Conservation (phyloP, 345 rosid species). For the Hibiscus syriacus region DNA sequence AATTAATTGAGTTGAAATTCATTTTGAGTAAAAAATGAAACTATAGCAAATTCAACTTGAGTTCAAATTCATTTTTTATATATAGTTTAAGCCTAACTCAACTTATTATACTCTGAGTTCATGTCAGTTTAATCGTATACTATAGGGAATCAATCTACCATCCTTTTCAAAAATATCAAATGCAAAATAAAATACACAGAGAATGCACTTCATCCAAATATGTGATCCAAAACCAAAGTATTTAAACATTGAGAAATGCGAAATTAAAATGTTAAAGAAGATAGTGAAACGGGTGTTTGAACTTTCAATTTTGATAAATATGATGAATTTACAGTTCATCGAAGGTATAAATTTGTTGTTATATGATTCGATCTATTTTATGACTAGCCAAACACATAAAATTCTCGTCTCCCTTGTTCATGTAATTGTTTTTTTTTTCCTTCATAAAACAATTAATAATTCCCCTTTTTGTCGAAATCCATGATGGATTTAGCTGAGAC, state of each 20-base stretch:
- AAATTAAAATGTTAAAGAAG: neutral
- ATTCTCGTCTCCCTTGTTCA: neutral
- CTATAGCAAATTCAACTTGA: too few species aligned
- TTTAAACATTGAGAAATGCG: neutral
- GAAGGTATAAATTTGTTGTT: neutral
- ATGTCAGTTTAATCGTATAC: too few species aligned
- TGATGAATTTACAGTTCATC: neutral
- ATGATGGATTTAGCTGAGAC: slow-evolving; percentile 31
- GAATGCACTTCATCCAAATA: too few species aligned
- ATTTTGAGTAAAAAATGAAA: too few species aligned
- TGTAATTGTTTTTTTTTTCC: neutral
- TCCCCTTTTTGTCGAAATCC: slow-evolving; percentile 24
- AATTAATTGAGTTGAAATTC: too few species aligned
- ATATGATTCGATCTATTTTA: neutral
- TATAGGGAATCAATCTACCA: too few species aligned
- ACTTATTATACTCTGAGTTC: too few species aligned
- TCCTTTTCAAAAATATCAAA: too few species aligned
- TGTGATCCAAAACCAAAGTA: neutral
- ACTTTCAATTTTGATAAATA: neutral
- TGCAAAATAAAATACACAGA: too few species aligned
- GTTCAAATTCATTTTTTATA: too few species aligned
- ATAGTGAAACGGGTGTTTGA: neutral
- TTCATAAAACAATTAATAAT: neutral
- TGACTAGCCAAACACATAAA: neutral
- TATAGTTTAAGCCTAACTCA: too few species aligned